phyloP scores from a whole-genome alignment of 2,329 filamentous ascomycete genomes.

The Fusarium tuaranense region DNA sequence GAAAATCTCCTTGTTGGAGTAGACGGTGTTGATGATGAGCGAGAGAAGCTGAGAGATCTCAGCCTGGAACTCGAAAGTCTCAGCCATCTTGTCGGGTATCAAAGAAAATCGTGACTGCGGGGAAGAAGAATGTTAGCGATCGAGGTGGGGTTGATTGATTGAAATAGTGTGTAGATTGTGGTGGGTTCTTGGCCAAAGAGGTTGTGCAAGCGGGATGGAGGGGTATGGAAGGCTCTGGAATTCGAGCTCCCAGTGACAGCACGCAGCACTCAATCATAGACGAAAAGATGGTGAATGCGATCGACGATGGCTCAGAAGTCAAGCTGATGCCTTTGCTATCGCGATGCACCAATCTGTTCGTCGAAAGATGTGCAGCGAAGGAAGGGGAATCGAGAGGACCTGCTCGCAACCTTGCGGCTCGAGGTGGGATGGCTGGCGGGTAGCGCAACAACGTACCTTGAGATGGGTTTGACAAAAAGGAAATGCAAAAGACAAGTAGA shows the following conservation, averaged over 20 bases:
- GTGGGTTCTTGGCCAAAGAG: conserved; percentile 17
- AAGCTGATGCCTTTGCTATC: conserved; percentile 2
- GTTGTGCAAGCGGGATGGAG: conserved; percentile 29
- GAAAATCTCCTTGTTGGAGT: conserved; percentile 99
- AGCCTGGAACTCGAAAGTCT: conserved; percentile 99
- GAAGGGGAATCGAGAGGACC: not conserved
- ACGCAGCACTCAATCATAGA: not conserved
- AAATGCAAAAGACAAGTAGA: conserved; percentile 39
- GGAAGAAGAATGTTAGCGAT: conserved; percentile 31
- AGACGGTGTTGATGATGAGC: conserved; percentile 99
- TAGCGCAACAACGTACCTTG: conserved; percentile 39
- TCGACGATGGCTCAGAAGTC: not conserved
- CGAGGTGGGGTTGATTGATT: not conserved
- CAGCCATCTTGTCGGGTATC: conserved; percentile 78
- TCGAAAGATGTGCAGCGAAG: not conserved
- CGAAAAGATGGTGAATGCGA: not conserved
- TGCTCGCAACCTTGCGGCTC: conserved; percentile 18
- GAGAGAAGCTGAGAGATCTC: conserved; percentile 99
- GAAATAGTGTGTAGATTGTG: not conserved
- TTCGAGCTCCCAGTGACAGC: conserved; percentile 5
- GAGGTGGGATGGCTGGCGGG: not conserved
- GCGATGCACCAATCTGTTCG: not conserved
- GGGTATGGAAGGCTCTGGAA: conserved; percentile 33
- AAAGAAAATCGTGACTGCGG: conserved; percentile 48
- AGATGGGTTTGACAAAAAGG: conserved; percentile 41